A percentile compares a stretch with the other conserved stretches of the same genome.
These are phyloP conservation scores for Penicillium sclerotiorum DNA, from an alignment of 2,329 filamentous ascomycete genomes.

Conservation along the genomic window DNA sequence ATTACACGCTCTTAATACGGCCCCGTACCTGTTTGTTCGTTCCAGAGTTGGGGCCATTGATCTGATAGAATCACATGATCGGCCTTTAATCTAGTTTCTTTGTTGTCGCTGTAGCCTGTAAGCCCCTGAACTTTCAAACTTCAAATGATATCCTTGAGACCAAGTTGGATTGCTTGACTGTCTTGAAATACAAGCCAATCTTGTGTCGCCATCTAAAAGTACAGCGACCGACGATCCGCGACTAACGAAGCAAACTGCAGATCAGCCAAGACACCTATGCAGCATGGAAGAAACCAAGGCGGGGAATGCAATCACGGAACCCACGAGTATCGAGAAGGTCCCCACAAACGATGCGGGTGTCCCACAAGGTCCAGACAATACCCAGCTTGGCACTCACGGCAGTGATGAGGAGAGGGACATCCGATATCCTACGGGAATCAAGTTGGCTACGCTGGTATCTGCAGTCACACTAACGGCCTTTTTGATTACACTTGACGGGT, in stretches of 20 bases:
- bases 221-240: no score
- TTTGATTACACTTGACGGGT: neutral
- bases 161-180: neutral
- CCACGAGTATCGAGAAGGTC: neutral
- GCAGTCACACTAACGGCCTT: neutral
- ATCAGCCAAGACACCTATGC: neutral
- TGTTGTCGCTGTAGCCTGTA: neutral
- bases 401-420: neutral
- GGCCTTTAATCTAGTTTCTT: neutral
- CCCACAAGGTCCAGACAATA: neutral
- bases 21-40: no score
- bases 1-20: no score
- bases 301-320: neutral
- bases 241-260: neutral
- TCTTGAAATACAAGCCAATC: neutral
- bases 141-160: neutral
- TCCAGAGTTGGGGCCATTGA: neutral
- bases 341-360: neutral
- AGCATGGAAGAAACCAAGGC: neutral
- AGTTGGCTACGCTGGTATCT: neutral
- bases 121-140: neutral
- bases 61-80: neutral
- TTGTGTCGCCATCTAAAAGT: neutral
- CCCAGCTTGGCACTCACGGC: neutral
- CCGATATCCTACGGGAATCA: neutral